Evolutionary conservation across 2,329 filamentous ascomycete species (phyloP).

Genomic region (Trichoderma atrobrunneum): DNA sequence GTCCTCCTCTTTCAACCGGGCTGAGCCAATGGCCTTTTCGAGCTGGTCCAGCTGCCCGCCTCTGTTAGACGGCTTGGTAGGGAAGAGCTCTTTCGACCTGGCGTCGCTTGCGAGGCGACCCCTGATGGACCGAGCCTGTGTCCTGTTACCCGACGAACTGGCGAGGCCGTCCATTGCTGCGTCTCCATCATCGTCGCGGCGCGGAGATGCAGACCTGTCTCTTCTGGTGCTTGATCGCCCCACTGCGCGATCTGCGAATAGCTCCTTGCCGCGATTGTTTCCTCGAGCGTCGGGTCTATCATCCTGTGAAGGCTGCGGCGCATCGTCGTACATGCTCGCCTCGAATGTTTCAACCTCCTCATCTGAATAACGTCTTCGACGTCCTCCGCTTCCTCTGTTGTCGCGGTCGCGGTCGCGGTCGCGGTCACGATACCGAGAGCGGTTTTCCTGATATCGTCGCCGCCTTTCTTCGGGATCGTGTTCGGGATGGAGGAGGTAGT

Average conservation of each 20-base stretch:
- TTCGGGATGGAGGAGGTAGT: slow-evolving; percentile 89
- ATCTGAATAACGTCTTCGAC: slow-evolving; percentile 40
- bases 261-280: slow-evolving; percentile 55
- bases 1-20: slow-evolving; percentile 37
- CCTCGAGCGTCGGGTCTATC: slow-evolving; percentile 30
- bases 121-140: slow-evolving; percentile 35
- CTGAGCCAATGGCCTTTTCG: slow-evolving; percentile 39
- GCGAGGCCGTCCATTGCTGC: slow-evolving; percentile 35
- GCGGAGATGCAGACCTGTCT: slow-evolving; percentile 52
- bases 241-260: slow-evolving; percentile 51
- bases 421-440: slow-evolving; percentile 60
- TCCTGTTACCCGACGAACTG: slow-evolving; percentile 35
- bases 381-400: slow-evolving; percentile 31
- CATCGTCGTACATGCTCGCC: slow-evolving; percentile 81
- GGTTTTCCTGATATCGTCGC: slow-evolving; percentile 53
- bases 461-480: slow-evolving; percentile 76
- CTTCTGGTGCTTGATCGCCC: slow-evolving; percentile 30
- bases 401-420: slow-evolving; percentile 17
- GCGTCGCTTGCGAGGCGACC: slow-evolving; percentile 33
- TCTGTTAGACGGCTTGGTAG: slow-evolving; percentile 30
- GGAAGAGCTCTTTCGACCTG: slow-evolving; percentile 40
- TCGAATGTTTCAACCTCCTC: slow-evolving; percentile 61
- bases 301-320: slow-evolving; percentile 33
- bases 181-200: slow-evolving; percentile 43
- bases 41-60: slow-evolving; percentile 38